Conservation (phyloP, 768 basidiomycete species). For the Collybiopsis luxurians region DNA sequence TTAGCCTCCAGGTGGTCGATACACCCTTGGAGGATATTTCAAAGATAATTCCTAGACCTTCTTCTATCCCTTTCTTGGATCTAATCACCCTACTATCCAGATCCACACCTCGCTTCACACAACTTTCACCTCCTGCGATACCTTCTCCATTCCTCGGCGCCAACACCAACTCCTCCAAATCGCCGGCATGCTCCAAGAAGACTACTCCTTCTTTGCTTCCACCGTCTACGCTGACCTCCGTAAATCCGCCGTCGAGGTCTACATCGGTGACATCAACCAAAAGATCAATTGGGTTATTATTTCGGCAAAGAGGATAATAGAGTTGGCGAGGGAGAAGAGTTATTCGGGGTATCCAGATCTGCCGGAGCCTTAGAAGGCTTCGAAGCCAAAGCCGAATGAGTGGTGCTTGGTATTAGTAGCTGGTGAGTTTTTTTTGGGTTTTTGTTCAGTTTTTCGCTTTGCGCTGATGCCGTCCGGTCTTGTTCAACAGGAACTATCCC, state of each 20-base stretch:
- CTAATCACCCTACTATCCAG: neutral
- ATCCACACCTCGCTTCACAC: conserved; percentile 12
- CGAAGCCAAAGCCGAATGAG: conserved; percentile 23
- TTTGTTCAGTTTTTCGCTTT: no score
- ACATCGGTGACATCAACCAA: conserved; percentile 16
- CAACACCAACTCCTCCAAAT: conserved; percentile 22
- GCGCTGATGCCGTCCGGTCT: no score
- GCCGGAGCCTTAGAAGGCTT: conserved; percentile 12
- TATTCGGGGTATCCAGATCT: conserved; percentile 8
- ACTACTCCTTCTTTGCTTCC: conserved; percentile 14
- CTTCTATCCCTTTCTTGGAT: neutral
- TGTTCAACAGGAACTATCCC: no score
- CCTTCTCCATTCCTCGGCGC: conserved; percentile 20
- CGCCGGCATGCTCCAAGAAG: conserved; percentile 21
- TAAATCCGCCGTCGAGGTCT: conserved; percentile 17
- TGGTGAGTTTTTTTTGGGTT: neutral
- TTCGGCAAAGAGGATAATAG: conserved; percentile 18
- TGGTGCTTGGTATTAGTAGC: conserved; percentile 15
- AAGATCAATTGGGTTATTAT: conserved; percentile 11
- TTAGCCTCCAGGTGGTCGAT: neutral
- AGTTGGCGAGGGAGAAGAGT: conserved; percentile 19
- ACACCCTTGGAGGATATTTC: neutral
- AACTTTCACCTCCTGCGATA: conserved; percentile 19
- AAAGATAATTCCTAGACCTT: neutral
- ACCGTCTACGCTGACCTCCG: conserved; percentile 18